phyloP scores from a whole-genome alignment of 176 grass and related monocot genomes.

The Leersia perrieri region DNA sequence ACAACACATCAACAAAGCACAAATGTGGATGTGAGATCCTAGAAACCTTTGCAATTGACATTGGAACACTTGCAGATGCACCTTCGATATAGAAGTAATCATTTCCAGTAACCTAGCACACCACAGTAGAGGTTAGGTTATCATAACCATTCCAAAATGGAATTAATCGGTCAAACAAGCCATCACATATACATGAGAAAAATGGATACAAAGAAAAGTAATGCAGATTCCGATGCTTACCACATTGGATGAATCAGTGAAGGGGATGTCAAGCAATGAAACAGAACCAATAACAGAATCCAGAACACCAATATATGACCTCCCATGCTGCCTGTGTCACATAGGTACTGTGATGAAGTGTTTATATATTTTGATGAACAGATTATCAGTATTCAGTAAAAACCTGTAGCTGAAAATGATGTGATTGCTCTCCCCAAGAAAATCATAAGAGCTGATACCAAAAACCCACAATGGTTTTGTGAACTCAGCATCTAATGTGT shows the following conservation, averaged over 20 bases:
- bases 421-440: conserved; percentile 61
- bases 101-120: conserved; percentile 49
- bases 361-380: conserved; percentile 23
- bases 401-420: conserved; percentile 95
- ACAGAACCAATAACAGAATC: conserved; percentile 61
- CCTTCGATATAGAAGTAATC: conserved; percentile 83
- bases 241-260: conserved; percentile 72
- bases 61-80: conserved; percentile 65
- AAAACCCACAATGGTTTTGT: conserved; percentile 86
- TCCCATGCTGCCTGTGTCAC: conserved; percentile 68
- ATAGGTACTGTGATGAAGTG: neutral
- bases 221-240: conserved; percentile 41
- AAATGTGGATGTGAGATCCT: conserved; percentile 3
- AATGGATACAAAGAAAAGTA: neutral
- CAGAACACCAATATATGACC: conserved; percentile 80
- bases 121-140: neutral
- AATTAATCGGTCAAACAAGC: neutral
- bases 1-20: conserved; percentile 2
- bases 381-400: conserved; percentile 30
- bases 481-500: conserved; percentile 83
- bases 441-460: conserved; percentile 86
- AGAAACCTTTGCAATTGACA: conserved; percentile 84
- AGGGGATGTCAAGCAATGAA: conserved; percentile 75
- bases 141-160: neutral
- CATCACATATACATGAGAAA: neutral